A percentile compares a stretch with the other conserved stretches of the same genome.
Conservation (phyloP, 1,284 basidiomycete genomes). For the Paramarasmius palmivorus region DNA sequence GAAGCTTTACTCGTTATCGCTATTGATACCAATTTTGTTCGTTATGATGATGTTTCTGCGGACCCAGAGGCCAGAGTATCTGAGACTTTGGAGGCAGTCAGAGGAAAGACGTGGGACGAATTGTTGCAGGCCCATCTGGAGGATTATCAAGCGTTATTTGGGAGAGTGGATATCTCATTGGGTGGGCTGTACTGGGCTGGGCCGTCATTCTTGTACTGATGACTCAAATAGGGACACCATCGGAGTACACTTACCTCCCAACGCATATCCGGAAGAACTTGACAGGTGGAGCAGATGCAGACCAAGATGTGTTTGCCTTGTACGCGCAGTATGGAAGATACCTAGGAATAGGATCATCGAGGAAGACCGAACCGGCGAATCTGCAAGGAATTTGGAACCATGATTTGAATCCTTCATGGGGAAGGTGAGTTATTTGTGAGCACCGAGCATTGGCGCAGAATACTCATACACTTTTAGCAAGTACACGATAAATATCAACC, state of each 20-base stretch:
- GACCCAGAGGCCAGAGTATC: slow-evolving; percentile 12
- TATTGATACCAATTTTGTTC: slow-evolving; percentile 17
- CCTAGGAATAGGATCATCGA: slow-evolving; percentile 15
- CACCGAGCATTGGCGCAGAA: too few relatives aligned
- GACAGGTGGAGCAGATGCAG: slow-evolving; percentile 14
- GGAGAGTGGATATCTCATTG: slow-evolving; percentile 15
- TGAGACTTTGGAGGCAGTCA: slow-evolving; percentile 9
- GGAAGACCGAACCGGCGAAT: slow-evolving; percentile 16
- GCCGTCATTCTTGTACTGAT: not conserved
- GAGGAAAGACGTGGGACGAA: slow-evolving; percentile 10
- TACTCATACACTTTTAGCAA: slow-evolving; percentile 8
- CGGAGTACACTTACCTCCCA: slow-evolving; percentile 11
- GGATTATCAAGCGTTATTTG: slow-evolving; percentile 16
- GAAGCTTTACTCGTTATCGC: slow-evolving; percentile 15
- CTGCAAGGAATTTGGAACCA: slow-evolving; percentile 22
- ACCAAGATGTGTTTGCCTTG: slow-evolving; percentile 15
- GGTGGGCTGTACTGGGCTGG: slow-evolving; percentile 1
- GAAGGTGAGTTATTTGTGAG: slow-evolving; percentile 11
- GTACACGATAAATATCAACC: slow-evolving; percentile 18
- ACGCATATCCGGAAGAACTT: slow-evolving; percentile 14
- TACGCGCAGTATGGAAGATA: slow-evolving; percentile 18
- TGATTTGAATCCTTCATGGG: slow-evolving; percentile 16
- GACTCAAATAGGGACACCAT: slow-evolving; percentile 10
- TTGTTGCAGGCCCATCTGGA: slow-evolving; percentile 14
- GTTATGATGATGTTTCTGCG: slow-evolving; percentile 15